A percentile compares a stretch with the other conserved stretches of the same genome.
phyloP scores from a whole-genome alignment of 2,329 filamentous ascomycete genomes.

The Calonectria pteridis region DNA sequence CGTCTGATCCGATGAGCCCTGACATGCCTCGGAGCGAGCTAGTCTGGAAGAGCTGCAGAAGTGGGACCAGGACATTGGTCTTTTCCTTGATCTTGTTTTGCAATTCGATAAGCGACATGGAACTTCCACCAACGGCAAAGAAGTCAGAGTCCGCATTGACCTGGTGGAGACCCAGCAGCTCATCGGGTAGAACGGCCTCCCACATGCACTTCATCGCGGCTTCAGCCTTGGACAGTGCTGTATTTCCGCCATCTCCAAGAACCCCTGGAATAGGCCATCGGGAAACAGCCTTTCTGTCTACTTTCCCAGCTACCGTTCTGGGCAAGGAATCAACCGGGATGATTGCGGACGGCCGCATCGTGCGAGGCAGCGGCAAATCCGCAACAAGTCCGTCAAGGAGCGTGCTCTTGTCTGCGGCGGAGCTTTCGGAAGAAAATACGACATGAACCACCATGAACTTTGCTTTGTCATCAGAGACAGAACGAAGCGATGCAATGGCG shows the following conservation, averaged over 20 bases:
- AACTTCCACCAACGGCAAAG: conserved; percentile 5
- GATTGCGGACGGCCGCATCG: conserved; percentile 50
- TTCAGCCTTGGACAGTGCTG: conserved; percentile 11
- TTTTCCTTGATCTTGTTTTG: neutral
- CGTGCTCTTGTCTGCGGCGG: neutral
- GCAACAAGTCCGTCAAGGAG: conserved; percentile 10
- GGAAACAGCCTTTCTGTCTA: conserved; percentile 44
- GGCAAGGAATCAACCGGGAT: conserved; percentile 47
- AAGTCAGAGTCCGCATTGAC: conserved; percentile 18
- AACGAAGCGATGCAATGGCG: conserved; percentile 16
- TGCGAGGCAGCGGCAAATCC: conserved; percentile 45
- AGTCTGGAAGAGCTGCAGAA: neutral
- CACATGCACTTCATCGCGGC: conserved; percentile 26
- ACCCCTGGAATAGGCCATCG: conserved; percentile 36
- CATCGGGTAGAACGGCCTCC: conserved; percentile 33
- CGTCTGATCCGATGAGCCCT: neutral
- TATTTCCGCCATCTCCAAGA: too few relatives aligned
- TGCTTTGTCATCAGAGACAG: neutral
- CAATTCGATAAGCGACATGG: conserved; percentile 5
- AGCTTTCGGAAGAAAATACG: conserved; percentile 31
- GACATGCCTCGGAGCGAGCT: conserved; percentile 4
- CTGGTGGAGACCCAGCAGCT: conserved; percentile 21
- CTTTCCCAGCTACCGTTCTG: conserved; percentile 45
- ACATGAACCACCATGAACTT: conserved; percentile 47
- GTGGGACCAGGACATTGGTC: neutral